phyloP scores from a whole-genome alignment of 2,329 filamentous ascomycete genomes.

The Mollisia scopiformis region DNA sequence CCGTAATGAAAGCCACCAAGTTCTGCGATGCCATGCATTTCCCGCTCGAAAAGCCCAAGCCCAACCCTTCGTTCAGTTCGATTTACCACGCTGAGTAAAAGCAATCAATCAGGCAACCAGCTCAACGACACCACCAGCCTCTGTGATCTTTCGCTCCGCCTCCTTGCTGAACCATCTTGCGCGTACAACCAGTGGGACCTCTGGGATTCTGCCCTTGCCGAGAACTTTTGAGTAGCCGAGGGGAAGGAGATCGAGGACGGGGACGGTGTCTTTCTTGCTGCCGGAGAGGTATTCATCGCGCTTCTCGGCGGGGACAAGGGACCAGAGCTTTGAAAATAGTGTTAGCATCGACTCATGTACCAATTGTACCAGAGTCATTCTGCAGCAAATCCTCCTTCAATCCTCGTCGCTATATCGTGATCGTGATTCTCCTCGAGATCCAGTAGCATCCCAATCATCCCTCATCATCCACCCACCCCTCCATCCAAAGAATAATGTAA shows the following conservation, averaged over 20 bases:
- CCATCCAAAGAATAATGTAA: not conserved
- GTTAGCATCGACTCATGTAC: constrained; percentile 11
- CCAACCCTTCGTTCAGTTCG: constrained; percentile 10
- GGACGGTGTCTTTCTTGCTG: constrained; percentile 84
- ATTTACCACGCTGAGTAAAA: constrained; percentile 14
- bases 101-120: constrained; percentile 78
- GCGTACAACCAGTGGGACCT: constrained; percentile 91
- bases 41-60: constrained; percentile 11
- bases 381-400: not conserved
- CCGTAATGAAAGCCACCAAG: constrained; percentile 14
- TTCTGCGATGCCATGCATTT: constrained; percentile 12
- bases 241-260: constrained; percentile 95
- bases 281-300: constrained; percentile 89
- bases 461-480: not conserved
- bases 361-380: not conserved
- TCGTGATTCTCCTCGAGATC: not conserved
- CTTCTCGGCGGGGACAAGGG: constrained; percentile 89
- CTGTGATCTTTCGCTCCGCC: constrained; percentile 98
- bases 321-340: constrained; percentile 72
- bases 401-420: not conserved
- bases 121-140: constrained; percentile 94
- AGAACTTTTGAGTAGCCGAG: constrained; percentile 99
- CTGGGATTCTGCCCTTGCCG: constrained; percentile 94
- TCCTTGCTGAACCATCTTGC: constrained; percentile 94
- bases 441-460: not conserved